phyloP scores from a whole-genome alignment of 208 protist genomes.

The Naegleria fowleri region DNA sequence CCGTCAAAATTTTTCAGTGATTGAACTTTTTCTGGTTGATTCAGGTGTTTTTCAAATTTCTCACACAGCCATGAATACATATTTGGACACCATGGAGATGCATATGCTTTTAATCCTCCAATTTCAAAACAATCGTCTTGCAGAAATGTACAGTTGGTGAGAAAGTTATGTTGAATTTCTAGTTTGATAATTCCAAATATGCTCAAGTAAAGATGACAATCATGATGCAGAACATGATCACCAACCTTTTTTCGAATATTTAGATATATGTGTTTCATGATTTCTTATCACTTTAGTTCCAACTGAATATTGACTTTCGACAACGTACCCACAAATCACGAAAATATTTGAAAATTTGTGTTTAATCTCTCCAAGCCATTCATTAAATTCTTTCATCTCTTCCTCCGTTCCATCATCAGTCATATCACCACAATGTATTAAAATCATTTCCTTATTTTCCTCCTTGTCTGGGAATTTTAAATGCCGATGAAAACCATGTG shows the following conservation, averaged over 20 bases:
- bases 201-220: too few relatives aligned
- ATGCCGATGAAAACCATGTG: background rate
- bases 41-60: background rate
- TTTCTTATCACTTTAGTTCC: conserved; percentile 13
- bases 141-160: conserved; percentile 13
- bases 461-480: background rate
- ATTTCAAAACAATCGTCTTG: background rate
- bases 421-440: conserved; percentile 41
- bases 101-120: conserved; percentile 11
- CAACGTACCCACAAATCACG: background rate
- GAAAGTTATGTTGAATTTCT: conserved; percentile 9
- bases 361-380: conserved; percentile 26
- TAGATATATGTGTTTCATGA: background rate
- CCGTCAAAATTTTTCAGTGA: background rate
- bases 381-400: conserved; percentile 39
- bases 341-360: conserved; percentile 27
- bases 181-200: too few relatives aligned
- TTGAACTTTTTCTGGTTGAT: background rate
- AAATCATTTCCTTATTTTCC: background rate
- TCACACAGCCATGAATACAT: background rate
- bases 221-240: too few relatives aligned
- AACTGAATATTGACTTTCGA: conserved; percentile 12
- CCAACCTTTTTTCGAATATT: background rate
- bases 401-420: conserved; percentile 30
- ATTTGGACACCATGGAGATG: background rate